phyloP scores from a whole-genome alignment of 1,284 basidiomycete genomes.

The Wolfiporia cocos region DNA sequence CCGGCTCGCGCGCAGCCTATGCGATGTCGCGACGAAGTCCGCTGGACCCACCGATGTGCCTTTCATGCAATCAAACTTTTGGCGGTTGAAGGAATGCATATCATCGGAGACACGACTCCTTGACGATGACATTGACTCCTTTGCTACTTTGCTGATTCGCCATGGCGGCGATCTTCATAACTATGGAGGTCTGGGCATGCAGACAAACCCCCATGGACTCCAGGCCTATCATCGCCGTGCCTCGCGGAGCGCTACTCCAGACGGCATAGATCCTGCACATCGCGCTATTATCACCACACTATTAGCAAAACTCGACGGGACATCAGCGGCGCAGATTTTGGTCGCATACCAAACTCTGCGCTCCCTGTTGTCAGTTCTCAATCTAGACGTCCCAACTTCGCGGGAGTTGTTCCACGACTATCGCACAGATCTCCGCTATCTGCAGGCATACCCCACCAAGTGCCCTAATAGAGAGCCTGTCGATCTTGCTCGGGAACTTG shows the following conservation, averaged over 20 bases:
- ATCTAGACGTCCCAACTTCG: slow-evolving; percentile 27
- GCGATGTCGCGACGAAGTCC: slow-evolving; percentile 38
- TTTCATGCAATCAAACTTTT: slow-evolving; percentile 66
- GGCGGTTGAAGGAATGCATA: slow-evolving; percentile 76
- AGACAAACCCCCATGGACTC: slow-evolving; percentile 31
- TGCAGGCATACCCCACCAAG: slow-evolving; percentile 38
- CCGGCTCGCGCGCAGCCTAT: slow-evolving; percentile 59
- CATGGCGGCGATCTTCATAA: slow-evolving; percentile 53
- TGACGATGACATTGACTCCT: slow-evolving; percentile 65
- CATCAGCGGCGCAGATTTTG: slow-evolving; percentile 41
- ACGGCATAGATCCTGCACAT: slow-evolving; percentile 26
- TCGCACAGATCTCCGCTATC: slow-evolving; percentile 43
- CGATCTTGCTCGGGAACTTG: slow-evolving; percentile 33
- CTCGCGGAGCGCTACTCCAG: not conserved
- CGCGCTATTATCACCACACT: slow-evolving; percentile 49
- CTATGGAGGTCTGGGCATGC: slow-evolving; percentile 27
- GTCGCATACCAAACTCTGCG: slow-evolving; percentile 62
- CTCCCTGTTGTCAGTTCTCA: slow-evolving; percentile 40
- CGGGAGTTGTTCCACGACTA: slow-evolving; percentile 37
- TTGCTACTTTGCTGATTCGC: slow-evolving; percentile 64
- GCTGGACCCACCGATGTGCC: slow-evolving; percentile 22
- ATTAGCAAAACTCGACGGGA: slow-evolving; percentile 51
- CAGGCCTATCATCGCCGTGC: slow-evolving; percentile 30
- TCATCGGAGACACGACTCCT: slow-evolving; percentile 45
- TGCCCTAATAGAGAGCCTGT: slow-evolving; percentile 24